These are phyloP conservation scores for Hymenoscyphus fraxineus DNA, from an alignment of 2,329 filamentous ascomycete species.

Conservation along the genomic window DNA sequence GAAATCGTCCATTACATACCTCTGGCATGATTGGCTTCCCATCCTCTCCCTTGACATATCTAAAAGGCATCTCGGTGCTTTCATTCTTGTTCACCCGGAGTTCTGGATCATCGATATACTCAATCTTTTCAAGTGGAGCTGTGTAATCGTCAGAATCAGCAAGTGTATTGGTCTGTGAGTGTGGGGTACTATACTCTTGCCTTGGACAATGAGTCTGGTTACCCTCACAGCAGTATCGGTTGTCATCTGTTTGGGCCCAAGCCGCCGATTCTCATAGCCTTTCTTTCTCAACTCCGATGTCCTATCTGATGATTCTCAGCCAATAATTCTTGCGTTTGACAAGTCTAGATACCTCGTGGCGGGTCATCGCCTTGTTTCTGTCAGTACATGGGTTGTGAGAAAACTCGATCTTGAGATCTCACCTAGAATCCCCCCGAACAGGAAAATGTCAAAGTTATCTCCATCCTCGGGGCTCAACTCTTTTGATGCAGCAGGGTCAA, in stretches of 20 bases:
- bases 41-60: constrained; percentile 75
- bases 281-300: constrained; percentile 95
- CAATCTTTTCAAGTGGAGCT: constrained; percentile 76
- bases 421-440: constrained; percentile 97
- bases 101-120: constrained; percentile 84
- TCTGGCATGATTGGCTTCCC: constrained; percentile 87
- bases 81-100: constrained; percentile 87
- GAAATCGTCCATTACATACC: constrained; percentile 48
- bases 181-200: constrained; percentile 60
- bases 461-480: constrained; percentile 84
- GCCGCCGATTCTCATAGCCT: constrained; percentile 79
- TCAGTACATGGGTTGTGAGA: constrained; percentile 19
- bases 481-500: constrained; percentile 79
- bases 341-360: constrained; percentile 63
- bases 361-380: constrained; percentile 74
- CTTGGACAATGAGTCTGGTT: constrained; percentile 82
- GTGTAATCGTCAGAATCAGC: constrained; percentile 10
- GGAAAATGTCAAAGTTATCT: constrained; percentile 78
- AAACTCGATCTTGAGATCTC: constrained; percentile 29
- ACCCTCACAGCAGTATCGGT: constrained; percentile 96
- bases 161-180: neutral
- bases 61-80: constrained; percentile 96
- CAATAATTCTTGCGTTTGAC: constrained; percentile 8
- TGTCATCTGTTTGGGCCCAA: constrained; percentile 96
- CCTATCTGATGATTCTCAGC: constrained; percentile 57